Base-by-base conservation (phyloP, 2,329 filamentous ascomycete species). In the Elsinoe ampelina region DNA sequence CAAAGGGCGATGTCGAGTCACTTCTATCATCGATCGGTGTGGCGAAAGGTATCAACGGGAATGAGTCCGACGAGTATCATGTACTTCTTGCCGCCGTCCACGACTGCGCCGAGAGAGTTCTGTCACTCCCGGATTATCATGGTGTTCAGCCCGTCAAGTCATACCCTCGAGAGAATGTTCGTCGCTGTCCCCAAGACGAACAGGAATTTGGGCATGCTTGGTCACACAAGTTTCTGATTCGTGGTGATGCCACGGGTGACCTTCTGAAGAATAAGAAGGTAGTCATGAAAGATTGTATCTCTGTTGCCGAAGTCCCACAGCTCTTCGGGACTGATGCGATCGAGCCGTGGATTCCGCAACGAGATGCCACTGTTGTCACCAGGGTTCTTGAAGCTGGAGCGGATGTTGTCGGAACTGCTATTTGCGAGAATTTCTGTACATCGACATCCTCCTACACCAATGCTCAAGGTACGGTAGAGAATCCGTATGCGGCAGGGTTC, bases 251-350 rank as follows among this genome's bases (percentile, higher is more conserved):
- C 4, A 55, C 63, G 10, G 58, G 62, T 3, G 62, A 65, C 20
- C 61, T 71, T 20, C 67, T 78, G 5, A 26, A 32, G 6, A 75
- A 73, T 0, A 80, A 76, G 51, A 75, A 71, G 0, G 62, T 80
- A 2, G 77, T 75, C 58, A 59, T 81, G 12, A 81, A 81, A 62
- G 79, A 82, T 60, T 78, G 77, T 30, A 75, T 81, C 36, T 74
- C 76, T 2, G 77, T 81, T 1, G 77, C 77, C 1, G 75, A 73
- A 0, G 75, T 82, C 1, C 78, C 79, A 0, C 76, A 79, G 54
- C 72, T 80, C 55, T 73, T 75, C 41, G 77, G 79, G 0, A 80
- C 74, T 41, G 75, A 80, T 13, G 54, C 57, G 19, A 55, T 59
- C 58, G 71, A 64, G 1, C 70, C 72, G 0, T 81, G 78, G 78